phyloP scores from a whole-genome alignment of 1,139 yeast species.

The Chernovozyma sophiae-reginae region DNA sequence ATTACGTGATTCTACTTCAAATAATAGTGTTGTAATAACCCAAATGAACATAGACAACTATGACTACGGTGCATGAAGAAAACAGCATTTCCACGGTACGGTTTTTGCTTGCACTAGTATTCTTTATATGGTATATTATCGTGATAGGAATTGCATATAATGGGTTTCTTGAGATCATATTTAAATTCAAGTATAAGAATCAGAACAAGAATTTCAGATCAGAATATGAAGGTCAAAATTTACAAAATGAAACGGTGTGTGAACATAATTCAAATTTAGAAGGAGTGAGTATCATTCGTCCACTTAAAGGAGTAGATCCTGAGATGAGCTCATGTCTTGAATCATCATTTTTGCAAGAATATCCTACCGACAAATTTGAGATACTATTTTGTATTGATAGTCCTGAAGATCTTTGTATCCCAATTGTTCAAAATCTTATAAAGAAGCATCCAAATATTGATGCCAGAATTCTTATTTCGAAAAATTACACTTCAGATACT shows the following conservation, averaged over 20 bases:
- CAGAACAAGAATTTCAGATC: constrained; percentile 8
- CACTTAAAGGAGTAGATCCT: constrained; percentile 80
- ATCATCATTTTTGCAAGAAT: constrained; percentile 65
- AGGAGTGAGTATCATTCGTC: constrained; percentile 79
- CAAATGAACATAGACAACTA: neutral
- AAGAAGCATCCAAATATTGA: constrained; percentile 54
- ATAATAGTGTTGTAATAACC: too few species aligned
- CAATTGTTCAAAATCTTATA: constrained; percentile 50
- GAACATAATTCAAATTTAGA: constrained; percentile 23
- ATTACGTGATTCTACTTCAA: too few species aligned
- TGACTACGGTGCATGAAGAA: neutral
- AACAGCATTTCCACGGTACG: constrained; percentile 1
- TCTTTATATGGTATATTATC: constrained; percentile 41
- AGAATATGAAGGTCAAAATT: constrained; percentile 6
- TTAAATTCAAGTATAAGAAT: constrained; percentile 31
- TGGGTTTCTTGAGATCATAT: constrained; percentile 46
- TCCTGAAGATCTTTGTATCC: constrained; percentile 59
- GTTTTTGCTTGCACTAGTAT: constrained; percentile 10
- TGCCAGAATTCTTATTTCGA: constrained; percentile 53
- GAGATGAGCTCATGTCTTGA: constrained; percentile 66
- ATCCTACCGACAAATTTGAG: constrained; percentile 58
- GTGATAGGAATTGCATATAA: constrained; percentile 39
- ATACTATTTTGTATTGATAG: constrained; percentile 73
- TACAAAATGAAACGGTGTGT: constrained; percentile 6
- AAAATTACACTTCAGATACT: constrained; percentile 23